Evolutionary conservation across 192 early-diverging fungal genomes (phyloP), one percentile per base, ranked within the genome.

Genomic region (Coemansia sp.): DNA sequence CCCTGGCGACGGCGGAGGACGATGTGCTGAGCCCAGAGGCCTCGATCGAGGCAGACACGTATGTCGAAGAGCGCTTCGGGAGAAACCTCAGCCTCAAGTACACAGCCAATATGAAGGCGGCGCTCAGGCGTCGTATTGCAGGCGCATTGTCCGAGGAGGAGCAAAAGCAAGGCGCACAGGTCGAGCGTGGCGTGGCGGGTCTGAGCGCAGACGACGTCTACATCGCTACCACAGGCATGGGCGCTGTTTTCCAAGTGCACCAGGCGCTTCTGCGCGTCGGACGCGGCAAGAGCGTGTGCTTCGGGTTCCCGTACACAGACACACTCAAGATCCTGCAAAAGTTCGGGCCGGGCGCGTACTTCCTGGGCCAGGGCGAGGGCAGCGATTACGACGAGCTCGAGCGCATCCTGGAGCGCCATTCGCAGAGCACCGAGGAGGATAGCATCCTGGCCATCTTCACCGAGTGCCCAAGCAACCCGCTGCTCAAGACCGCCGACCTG

Each of bases 291-390:
- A 93, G 88, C 65, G 88, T 97, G 4, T 95, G 95, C 69, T 99
- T 93, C 86, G 96, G 97, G 1, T 98, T 99, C 70, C 91, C 95
- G 7, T 99, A 99, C 82, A 89, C 91, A 2, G 97, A 99, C 74
- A 96, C 95, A n/a, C 85, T 99, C 28, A 99, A 99, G 80, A 93
- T 99, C 43, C 87, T 96, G 63, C 79, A 99, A 79, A 96, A 96
- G 78, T 97, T 97, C 85, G 96, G 95, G 0, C 78, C 91, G 51
- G 95, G 96, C 32, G 92, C 90, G 52, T 84, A 92, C 73, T 96
- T 97, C 73, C 88, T 92, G 60, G 96, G 94, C n/a, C 75, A 91
- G 62, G 95, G 95, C 39, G 89, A 91, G 51, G 84, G 85, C n/a
- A 58, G 65, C 4, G 93, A 94, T 64, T 88, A 95, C 57, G 90